phyloP scores from a whole-genome alignment of 495 filamentous ascomycete species.

The Viridothelium virens region DNA sequence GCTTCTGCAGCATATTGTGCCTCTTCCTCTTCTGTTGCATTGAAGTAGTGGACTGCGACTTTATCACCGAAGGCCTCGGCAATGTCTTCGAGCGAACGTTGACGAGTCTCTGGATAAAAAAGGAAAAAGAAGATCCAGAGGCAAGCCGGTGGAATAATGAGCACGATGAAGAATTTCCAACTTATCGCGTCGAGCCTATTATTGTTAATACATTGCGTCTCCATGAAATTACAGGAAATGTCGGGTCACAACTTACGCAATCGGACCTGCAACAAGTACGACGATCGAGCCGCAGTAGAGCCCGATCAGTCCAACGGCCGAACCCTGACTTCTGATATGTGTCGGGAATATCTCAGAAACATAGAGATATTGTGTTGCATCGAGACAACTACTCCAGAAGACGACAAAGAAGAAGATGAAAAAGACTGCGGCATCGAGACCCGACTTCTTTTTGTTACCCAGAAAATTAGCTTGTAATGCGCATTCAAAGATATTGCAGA shows the following conservation, averaged over 20 bases:
- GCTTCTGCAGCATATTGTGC: constrained; percentile 20
- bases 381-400: constrained; percentile 25
- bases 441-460: constrained; percentile 20
- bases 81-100: constrained; percentile 23
- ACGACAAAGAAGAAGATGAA: constrained; percentile 25
- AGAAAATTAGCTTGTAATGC: constrained; percentile 22
- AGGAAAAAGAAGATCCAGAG: constrained; percentile 24
- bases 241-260: constrained; percentile 13
- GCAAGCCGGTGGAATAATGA: constrained; percentile 20
- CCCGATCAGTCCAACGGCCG: constrained; percentile 21
- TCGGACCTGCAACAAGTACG: constrained; percentile 26
- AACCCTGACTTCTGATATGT: constrained; percentile 22
- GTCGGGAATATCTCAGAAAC: constrained; percentile 21
- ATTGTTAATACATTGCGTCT: background rate
- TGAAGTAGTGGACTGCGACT: constrained; percentile 26
- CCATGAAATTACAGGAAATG: background rate
- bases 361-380: constrained; percentile 25
- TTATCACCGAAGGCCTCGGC: constrained; percentile 24
- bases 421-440: constrained; percentile 26
- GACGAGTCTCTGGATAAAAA: constrained; percentile 21
- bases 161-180: constrained; percentile 25
- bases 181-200: constrained; percentile 19
- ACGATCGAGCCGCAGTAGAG: constrained; percentile 22
- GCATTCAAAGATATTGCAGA: constrained; percentile 19
- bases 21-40: constrained; percentile 23